Evolutionary conservation across 2,329 filamentous ascomycete genomes (phyloP), one percentile per base, ranked within the genome.

Genomic region (Cyphellophora attinorum): DNA sequence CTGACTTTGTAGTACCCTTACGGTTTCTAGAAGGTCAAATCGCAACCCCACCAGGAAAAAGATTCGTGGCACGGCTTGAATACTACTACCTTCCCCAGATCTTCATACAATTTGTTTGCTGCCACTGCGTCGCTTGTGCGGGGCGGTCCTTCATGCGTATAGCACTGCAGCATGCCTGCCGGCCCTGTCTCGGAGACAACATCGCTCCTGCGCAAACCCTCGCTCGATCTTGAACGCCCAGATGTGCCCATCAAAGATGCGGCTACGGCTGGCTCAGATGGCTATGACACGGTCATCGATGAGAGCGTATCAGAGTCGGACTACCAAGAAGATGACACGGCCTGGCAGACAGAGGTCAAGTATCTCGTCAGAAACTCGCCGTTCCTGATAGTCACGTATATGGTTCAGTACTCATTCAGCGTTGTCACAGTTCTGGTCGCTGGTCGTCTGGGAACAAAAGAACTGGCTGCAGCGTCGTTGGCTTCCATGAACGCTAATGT

Each of bases 401-500:
- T 48, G n/a, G 37, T 50, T 2, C 48, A 50, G 32, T 50, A 49
- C 34, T 78, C 31, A 5, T 71, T 84, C 50, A 81, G 76, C 29
- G 73, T 83, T 23, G 70, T 78, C 0, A 78, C 75, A 47, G 74
- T 84, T 41, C 80, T 84, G 47, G 74, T 76, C 3, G 79, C 83
- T 14, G 79, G 79, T 3, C 70, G 71, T 39, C 67, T 84, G 29
- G 80, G 80, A 33, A 81, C 69, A 41, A 60, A 76, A 15, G 71
- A 77, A 49, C 56, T 79, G 2, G 74, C 70, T 2, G 74, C 73
- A 1, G 69, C 76, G 11, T 72, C 67, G 45, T 56, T 78, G 40
- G 73, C 70, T 12, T 72, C 73, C 43, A 83, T 84, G 79, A 80
- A 79, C 3, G 74, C 76, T 17, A 85, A 77, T 44, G 88, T 91